Conservation (phyloP, 805 yeast genomes). For the Wickerhamomyces subpelliculosus region DNA sequence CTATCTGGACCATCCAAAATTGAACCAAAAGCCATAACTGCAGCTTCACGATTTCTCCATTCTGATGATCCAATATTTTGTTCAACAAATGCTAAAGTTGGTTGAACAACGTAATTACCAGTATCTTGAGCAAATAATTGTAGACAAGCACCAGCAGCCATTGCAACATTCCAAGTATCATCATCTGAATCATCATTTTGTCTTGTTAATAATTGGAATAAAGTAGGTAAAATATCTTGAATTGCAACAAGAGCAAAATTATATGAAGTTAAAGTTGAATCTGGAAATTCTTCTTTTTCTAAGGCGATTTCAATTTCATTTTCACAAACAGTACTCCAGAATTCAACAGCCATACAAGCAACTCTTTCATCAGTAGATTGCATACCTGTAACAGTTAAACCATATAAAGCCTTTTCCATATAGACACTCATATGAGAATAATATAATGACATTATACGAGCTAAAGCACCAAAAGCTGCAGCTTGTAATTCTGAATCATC, state of each 20-base stretch:
- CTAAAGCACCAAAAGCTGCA: slow-evolving; percentile 92
- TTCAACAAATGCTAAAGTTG: slow-evolving; percentile 79
- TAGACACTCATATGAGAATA: slow-evolving; percentile 87
- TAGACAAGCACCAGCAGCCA: slow-evolving; percentile 98
- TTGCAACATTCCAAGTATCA: slow-evolving; percentile 95
- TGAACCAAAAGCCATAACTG: slow-evolving; percentile 98
- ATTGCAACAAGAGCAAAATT: slow-evolving; percentile 85
- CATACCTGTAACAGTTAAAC: slow-evolving; percentile 89
- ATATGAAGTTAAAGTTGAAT: slow-evolving; percentile 46
- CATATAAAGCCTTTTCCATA: slow-evolving; percentile 95
- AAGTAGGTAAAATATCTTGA: slow-evolving; percentile 79
- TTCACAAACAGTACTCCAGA: slow-evolving; percentile 99
- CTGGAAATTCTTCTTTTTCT: slow-evolving; percentile 56
- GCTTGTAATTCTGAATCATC: slow-evolving; percentile 77
- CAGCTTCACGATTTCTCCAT: slow-evolving; percentile 94
- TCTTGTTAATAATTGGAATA: slow-evolving; percentile 70
- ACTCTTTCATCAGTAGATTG: slow-evolving; percentile 75
- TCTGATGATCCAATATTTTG: slow-evolving; percentile 49
- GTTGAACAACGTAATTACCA: slow-evolving; percentile 78
- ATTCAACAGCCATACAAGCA: slow-evolving; percentile 97
- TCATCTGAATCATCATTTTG: slow-evolving; percentile 93
- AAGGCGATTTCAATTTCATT: slow-evolving; percentile 80
- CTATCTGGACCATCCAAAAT: slow-evolving; percentile 91
- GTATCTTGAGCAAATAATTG: slow-evolving; percentile 90
- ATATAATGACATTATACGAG: slow-evolving; percentile 84